Conservation (phyloP, 192 early-diverging fungal genomes). For the Blastocladiella britannica region DNA sequence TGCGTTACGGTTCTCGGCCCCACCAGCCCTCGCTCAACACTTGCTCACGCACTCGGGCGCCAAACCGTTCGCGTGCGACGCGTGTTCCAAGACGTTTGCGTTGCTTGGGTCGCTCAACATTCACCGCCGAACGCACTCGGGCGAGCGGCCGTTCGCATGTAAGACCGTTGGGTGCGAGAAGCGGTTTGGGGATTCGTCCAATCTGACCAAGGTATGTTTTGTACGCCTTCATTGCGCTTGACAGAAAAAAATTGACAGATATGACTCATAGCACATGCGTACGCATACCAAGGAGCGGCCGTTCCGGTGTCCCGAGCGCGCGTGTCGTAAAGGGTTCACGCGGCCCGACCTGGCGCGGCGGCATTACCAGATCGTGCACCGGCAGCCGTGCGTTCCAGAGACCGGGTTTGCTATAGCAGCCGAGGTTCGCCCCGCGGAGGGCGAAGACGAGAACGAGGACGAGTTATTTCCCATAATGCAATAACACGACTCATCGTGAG, state of each 20-base stretch:
- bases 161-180: slow-evolving; percentile 28
- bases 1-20: slow-evolving; percentile 58
- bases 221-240: not conserved
- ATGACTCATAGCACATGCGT: too few relatives aligned
- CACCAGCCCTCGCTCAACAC: slow-evolving; percentile 55
- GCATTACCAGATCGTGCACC: too few relatives aligned
- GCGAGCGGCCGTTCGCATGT: slow-evolving; percentile 31
- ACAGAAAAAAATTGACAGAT: too few relatives aligned
- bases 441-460: too few relatives aligned
- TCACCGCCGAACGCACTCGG: slow-evolving; percentile 42
- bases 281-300: slow-evolving; percentile 47
- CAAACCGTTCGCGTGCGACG: slow-evolving; percentile 43
- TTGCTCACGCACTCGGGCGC: slow-evolving; percentile 61
- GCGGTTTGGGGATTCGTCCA: slow-evolving; percentile 30
- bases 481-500: too few relatives aligned
- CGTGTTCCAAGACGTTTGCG: slow-evolving; percentile 43
- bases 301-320: slow-evolving; percentile 30
- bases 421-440: too few relatives aligned
- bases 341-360: slow-evolving; percentile 33
- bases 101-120: slow-evolving; percentile 47
- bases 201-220: slow-evolving; percentile 19
- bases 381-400: too few relatives aligned
- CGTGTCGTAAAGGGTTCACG: slow-evolving; percentile 26
- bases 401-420: too few relatives aligned
- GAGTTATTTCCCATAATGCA: too few relatives aligned